Evolutionary conservation across 306 rosid genomes (phyloP), one percentile per base, ranked within the genome.

Genomic region (Albizia julibrissin): DNA sequence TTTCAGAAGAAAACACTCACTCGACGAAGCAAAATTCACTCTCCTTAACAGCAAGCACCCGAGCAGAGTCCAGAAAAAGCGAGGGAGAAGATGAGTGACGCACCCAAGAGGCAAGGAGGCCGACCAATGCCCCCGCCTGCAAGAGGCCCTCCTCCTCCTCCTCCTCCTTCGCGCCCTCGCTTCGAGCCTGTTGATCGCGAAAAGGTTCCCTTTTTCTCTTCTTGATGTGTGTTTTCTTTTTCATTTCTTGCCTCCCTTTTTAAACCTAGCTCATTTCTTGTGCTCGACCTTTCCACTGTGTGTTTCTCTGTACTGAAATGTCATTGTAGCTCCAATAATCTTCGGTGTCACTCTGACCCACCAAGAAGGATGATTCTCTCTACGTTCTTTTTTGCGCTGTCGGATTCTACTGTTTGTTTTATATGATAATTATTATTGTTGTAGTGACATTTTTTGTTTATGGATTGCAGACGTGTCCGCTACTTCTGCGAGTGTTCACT

Each of bases 401-500:
- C 22, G 2, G 58, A 50, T 50, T 50, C n/a, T 50, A 5, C 58
- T 50, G 7, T 50, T 16, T 16, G 22, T 50, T 18, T 50, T 22
- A 33, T 34, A 18, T 68, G 47, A 39, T 70, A 5, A 11, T 42
- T 3, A 29, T 43, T 18, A 19, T 29, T 42, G 27, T 43, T 26
- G 3, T 44, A 8, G 16, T 50, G 43, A 13, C 19, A 39, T 26
- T 50, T 22, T 12, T 11, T 4, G 13, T 46, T 81, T 4, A 22
- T 75, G 50, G 37, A 33, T 13, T 84, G 40, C 92, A 94, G 98
- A 93, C 94, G 18, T 95, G 99, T 73, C 99, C 98, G n/a, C 86
- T 95, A 43, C 80, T 95, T 59, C 97, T 95, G 61, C 91, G 98
- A 74, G 99, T 95, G 42, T 95, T 95, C 87, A 93, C 99, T 1